phyloP scores from a whole-genome alignment of 371 early-diverging fungal genomes.

The Lichtheimia ramosa region DNA sequence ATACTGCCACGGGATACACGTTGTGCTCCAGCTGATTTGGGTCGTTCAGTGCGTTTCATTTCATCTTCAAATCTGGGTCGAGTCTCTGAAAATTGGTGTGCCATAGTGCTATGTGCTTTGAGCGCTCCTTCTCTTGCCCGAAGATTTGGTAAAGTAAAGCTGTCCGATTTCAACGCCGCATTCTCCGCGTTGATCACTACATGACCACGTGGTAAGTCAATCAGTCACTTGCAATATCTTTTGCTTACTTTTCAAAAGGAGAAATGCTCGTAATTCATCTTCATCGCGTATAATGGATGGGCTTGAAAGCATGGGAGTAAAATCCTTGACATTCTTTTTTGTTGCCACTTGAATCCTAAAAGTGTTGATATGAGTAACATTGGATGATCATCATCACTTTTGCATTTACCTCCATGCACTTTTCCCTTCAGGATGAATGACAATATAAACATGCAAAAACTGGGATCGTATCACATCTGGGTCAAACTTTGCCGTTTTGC shows the following conservation, averaged over 20 bases:
- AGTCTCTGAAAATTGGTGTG: background rate
- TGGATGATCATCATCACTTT: background rate
- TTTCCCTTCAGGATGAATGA: conserved; percentile 55
- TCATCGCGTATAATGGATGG: conserved; percentile 58
- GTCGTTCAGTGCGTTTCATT: conserved; percentile 15
- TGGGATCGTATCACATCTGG: conserved; percentile 67
- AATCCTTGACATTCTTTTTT: conserved; percentile 61
- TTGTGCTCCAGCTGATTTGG: conserved; percentile 22
- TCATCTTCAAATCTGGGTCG: background rate
- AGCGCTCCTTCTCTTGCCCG: conserved; percentile 50
- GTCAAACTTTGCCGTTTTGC: conserved; percentile 44
- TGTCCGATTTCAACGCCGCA: conserved; percentile 65
- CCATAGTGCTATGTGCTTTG: background rate
- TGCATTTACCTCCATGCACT: conserved; percentile 39
- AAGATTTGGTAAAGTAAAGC: conserved; percentile 51
- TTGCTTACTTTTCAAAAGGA: conserved; percentile 58
- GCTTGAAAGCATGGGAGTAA: conserved; percentile 65
- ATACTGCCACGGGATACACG: conserved; percentile 18
- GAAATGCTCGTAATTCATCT: conserved; percentile 52
- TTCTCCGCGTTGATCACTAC: conserved; percentile 75
- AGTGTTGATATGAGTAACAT: conserved; percentile 23
- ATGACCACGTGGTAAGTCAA: too few species aligned
- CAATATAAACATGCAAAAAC: conserved; percentile 72
- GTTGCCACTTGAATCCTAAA: conserved; percentile 47
- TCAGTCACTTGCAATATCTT: background rate